Conservation (phyloP, 495 filamentous ascomycete genomes). For the Xylaria cubensis region DNA sequence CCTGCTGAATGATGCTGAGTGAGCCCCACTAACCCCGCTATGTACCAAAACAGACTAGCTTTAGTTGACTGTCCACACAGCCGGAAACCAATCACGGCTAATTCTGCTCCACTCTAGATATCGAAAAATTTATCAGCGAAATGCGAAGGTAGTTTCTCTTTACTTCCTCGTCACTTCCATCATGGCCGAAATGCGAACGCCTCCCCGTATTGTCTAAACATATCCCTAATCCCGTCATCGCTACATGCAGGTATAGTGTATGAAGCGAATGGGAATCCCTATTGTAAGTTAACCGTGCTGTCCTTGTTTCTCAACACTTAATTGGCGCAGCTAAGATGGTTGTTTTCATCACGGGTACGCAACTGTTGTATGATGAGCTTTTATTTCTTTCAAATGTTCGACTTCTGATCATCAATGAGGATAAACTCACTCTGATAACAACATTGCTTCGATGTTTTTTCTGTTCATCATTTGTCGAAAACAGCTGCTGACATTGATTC, state of each 20-base stretch:
- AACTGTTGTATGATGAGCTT: conserved; percentile 38
- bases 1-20: conserved; percentile 34
- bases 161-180: not conserved
- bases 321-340: not conserved
- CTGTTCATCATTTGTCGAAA: not conserved
- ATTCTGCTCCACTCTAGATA: not conserved
- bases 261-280: not conserved
- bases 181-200: not conserved
- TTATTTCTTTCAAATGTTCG: conserved; percentile 41
- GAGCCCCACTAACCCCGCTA: conserved; percentile 11
- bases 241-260: not conserved
- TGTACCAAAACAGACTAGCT: not conserved
- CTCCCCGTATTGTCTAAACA: not conserved
- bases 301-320: not conserved
- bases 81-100: not conserved
- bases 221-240: not conserved
- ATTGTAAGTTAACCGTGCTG: not conserved
- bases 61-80: not conserved
- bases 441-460: not conserved
- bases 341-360: conserved; percentile 18
- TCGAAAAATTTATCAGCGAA: conserved; percentile 11
- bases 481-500: conserved; percentile 1
- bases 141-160: not conserved
- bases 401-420: conserved; percentile 43
- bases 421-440: conserved; percentile 38